Evolutionary conservation across 768 basidiomycete genomes (phyloP).

Genomic region (Rhizopogon rudus): DNA sequence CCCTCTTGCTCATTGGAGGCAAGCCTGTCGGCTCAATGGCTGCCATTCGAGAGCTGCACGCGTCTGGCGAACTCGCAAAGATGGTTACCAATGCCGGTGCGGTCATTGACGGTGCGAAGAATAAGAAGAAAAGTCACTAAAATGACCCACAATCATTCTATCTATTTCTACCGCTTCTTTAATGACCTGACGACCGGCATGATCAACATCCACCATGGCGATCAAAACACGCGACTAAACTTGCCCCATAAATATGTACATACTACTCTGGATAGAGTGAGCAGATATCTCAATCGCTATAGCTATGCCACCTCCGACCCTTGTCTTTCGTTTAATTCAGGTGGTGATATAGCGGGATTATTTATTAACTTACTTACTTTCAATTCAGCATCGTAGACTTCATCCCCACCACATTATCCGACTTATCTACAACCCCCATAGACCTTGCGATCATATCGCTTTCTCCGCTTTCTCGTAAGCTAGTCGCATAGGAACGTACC

Average conservation of each 20-base stretch:
- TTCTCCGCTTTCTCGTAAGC: background rate
- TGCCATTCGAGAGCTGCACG: constrained; percentile 46
- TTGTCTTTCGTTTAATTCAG: background rate
- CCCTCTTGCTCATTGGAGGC: constrained; percentile 68
- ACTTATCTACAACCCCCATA: background rate
- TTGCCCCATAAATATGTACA: background rate
- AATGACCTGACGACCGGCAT: background rate
- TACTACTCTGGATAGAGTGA: background rate
- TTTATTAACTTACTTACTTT: background rate
- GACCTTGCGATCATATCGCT: background rate
- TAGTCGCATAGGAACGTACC: background rate
- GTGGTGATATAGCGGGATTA: background rate
- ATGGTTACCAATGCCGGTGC: constrained; percentile 55
- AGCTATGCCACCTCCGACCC: background rate
- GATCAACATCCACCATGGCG: background rate
- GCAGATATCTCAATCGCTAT: background rate
- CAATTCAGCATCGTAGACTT: background rate
- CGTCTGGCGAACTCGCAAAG: constrained; percentile 46
- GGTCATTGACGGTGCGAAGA: constrained; percentile 47
- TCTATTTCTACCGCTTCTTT: background rate
- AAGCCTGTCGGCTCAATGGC: constrained; percentile 46
- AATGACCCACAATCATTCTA: background rate
- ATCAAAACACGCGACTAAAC: background rate
- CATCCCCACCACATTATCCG: background rate
- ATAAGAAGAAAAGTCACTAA: constrained; percentile 26